Percentiles rank a stretch among this genome's conserved stretches.
Conservation (phyloP, 1,284 basidiomycete genomes). For the Cryptococcus maquisensis region DNA sequence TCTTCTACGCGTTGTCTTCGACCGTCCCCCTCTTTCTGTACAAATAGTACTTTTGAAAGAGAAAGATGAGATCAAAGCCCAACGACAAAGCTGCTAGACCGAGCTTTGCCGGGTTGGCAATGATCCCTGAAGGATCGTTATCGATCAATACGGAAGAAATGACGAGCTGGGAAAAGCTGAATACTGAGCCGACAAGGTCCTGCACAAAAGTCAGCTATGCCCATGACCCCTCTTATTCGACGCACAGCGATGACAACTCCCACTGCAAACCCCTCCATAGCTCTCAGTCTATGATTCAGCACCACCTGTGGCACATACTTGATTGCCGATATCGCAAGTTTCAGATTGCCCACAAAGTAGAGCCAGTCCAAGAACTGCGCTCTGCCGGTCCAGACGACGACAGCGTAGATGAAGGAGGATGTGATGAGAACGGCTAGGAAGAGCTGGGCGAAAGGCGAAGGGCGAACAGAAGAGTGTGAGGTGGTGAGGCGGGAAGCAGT, state of each 20-base stretch:
- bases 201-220: constrained; percentile 7
- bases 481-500: neutral
- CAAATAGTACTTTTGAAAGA: constrained; percentile 35
- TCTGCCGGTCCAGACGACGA: constrained; percentile 26
- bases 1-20: neutral
- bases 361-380: constrained; percentile 44
- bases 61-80: constrained; percentile 32
- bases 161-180: constrained; percentile 46
- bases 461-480: constrained; percentile 15
- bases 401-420: constrained; percentile 15
- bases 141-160: constrained; percentile 40
- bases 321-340: constrained; percentile 38
- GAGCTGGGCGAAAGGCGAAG: constrained; percentile 21
- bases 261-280: constrained; percentile 42
- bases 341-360: constrained; percentile 41
- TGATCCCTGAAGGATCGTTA: constrained; percentile 40
- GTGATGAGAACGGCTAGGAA: constrained; percentile 25
- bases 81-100: constrained; percentile 37
- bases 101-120: constrained; percentile 47
- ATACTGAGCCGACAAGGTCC: constrained; percentile 44
- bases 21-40: constrained; percentile 9
- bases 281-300: constrained; percentile 40
- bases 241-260: constrained; percentile 36
- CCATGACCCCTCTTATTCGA: neutral
- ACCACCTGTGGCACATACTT: constrained; percentile 48